These are phyloP conservation scores for Aspergillus sojae DNA, from an alignment of 2,329 filamentous ascomycete genomes.

Conservation along the genomic window DNA sequence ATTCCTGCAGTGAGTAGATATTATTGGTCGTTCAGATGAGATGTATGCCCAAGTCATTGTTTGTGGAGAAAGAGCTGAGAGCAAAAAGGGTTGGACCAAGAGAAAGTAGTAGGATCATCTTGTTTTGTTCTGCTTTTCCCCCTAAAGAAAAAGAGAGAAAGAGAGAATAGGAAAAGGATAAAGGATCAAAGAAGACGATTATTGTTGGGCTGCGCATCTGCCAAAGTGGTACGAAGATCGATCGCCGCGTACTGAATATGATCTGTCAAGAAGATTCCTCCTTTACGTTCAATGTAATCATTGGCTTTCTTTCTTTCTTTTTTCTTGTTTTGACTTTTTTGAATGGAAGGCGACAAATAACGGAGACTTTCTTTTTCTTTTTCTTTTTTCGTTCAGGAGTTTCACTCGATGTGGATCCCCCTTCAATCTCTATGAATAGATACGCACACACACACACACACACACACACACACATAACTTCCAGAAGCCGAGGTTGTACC, in stretches of 20 bases:
- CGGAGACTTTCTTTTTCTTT: not conserved
- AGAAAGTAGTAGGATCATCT: not conserved
- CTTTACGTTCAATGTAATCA: not conserved
- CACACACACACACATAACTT: not conserved
- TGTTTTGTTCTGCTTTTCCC: not conserved
- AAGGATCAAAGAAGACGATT: not conserved
- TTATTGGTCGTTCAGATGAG: not conserved
- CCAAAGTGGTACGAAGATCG: not conserved
- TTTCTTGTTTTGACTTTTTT: not conserved
- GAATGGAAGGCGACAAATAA: not conserved
- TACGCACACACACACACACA: not conserved
- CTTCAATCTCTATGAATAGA: not conserved
- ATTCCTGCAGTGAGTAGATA: not conserved
- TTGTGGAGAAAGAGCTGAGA: not conserved
- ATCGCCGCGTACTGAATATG: conserved; percentile 2
- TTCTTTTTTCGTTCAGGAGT: not conserved
- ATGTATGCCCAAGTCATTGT: not conserved
- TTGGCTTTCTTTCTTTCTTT: not conserved
- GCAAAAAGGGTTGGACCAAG: not conserved
- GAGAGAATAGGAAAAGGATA: not conserved
- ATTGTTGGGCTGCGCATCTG: not conserved
- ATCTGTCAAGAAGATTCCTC: conserved; percentile 10
- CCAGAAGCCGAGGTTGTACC: not conserved
- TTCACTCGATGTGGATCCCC: not conserved
- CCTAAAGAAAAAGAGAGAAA: not conserved